These are phyloP conservation scores for Vitis vinifera DNA, from an alignment of 164 flowering plant genomes.

Conservation along the genomic window DNA sequence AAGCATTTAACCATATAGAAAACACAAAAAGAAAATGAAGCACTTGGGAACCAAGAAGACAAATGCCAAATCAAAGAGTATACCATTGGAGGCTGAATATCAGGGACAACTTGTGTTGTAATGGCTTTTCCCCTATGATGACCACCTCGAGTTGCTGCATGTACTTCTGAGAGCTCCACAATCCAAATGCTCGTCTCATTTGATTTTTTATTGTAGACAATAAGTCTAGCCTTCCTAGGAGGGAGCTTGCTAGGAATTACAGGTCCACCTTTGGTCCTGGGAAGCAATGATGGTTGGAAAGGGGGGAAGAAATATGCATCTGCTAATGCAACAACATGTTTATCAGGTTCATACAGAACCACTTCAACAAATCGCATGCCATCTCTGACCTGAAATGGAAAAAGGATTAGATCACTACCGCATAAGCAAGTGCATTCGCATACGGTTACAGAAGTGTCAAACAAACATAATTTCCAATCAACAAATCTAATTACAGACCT, in stretches of 20 bases:
- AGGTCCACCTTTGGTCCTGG: conserved; percentile 83
- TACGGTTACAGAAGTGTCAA: neutral
- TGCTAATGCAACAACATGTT: conserved; percentile 83
- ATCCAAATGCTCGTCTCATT: conserved; percentile 88
- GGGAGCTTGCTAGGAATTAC: conserved; percentile 81
- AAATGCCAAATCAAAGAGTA: neutral
- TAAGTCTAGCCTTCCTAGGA: conserved; percentile 80
- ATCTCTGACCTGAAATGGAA: conserved; percentile 71
- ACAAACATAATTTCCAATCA: neutral
- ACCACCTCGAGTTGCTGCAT: conserved; percentile 93
- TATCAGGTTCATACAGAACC: conserved; percentile 79
- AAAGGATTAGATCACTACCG: neutral
- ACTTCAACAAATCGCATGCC: conserved; percentile 93
- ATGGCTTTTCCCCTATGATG: conserved; percentile 93
- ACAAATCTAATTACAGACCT: conserved; percentile 40
- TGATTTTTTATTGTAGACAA: conserved; percentile 76
- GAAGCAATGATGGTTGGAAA: conserved; percentile 84
- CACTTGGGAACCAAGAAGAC: neutral
- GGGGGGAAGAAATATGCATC: conserved; percentile 98
- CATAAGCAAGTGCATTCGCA: too few species aligned
- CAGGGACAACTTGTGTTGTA: conserved; percentile 74
- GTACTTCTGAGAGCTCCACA: conserved; percentile 82
- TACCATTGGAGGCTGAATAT: conserved; percentile 98
- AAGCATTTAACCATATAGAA: neutral
- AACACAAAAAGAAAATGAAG: neutral